Conservation (phyloP, 176 grass and related monocot species). For the Oryza brachyantha region DNA sequence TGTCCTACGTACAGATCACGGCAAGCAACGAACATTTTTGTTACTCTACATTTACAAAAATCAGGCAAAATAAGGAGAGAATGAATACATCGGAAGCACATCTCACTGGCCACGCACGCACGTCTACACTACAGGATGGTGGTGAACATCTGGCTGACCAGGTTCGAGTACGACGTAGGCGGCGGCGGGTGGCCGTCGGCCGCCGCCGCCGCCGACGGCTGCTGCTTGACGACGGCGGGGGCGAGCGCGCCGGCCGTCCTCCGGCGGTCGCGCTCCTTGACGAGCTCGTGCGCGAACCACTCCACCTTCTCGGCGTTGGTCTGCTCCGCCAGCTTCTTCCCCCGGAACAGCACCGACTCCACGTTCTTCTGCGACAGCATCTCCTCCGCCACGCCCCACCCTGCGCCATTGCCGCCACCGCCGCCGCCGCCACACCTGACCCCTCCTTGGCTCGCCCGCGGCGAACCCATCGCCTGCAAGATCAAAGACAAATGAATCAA, state of each 20-base stretch:
- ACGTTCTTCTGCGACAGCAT: constrained; percentile 79
- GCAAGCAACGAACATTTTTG: not conserved
- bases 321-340: constrained; percentile 68
- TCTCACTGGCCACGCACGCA: not conserved
- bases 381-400: constrained; percentile 43
- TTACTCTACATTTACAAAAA: constrained; percentile 45
- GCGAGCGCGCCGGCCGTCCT: constrained; percentile 21
- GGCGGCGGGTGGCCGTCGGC: not conserved
- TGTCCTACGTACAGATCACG: constrained; percentile 26
- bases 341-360: constrained; percentile 76
- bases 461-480: constrained; percentile 45
- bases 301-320: constrained; percentile 87
- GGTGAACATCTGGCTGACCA: constrained; percentile 70
- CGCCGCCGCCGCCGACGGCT: not conserved
- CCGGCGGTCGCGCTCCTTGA: constrained; percentile 68
- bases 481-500: not conserved
- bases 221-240: constrained; percentile 38
- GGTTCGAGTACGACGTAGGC: constrained; percentile 64
- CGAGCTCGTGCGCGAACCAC: constrained; percentile 66
- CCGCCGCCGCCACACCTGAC: constrained; percentile 6
- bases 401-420: constrained; percentile 15
- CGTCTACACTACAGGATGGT: constrained; percentile 51
- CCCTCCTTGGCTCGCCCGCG: constrained; percentile 26
- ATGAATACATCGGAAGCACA: constrained; percentile 16
- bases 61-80: not conserved